phyloP scores from a whole-genome alignment of 2,329 filamentous ascomycete species.

The Drechslera avenae region DNA sequence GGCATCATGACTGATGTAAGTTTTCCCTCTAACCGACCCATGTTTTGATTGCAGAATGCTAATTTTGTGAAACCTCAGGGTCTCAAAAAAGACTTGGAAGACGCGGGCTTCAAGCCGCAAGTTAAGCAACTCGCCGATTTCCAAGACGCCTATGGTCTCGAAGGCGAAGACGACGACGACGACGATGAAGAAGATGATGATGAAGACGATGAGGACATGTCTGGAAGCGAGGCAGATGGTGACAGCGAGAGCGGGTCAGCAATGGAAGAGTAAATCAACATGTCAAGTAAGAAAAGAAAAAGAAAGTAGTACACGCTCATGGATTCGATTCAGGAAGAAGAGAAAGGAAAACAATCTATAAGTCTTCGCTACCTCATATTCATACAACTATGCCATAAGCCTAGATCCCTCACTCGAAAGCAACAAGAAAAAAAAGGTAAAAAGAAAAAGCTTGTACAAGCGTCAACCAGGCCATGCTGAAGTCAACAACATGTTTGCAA shows the following conservation, averaged over 20 bases:
- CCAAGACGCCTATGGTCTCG: conserved; percentile 86
- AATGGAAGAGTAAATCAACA: conserved; percentile 29
- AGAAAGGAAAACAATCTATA: not conserved
- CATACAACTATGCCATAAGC: too few relatives aligned
- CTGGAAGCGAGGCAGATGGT: conserved; percentile 50
- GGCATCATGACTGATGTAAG: conserved; percentile 82
- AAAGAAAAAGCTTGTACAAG: too few relatives aligned
- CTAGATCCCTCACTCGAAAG: too few relatives aligned
- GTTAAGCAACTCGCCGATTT: conserved; percentile 77
- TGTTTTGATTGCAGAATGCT: conserved; percentile 6
- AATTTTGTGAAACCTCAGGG: conserved; percentile 57
- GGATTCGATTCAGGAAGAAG: not conserved
- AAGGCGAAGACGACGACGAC: conserved; percentile 65
- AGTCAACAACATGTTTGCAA: too few relatives aligned
- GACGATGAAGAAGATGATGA: conserved; percentile 64
- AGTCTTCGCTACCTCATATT: too few relatives aligned
- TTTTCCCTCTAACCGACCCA: conserved; percentile 20
- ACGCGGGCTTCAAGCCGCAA: conserved; percentile 78
- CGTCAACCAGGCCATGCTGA: too few relatives aligned
- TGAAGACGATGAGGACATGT: conserved; percentile 52
- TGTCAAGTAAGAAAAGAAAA: conserved; percentile 2
- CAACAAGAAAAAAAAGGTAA: too few relatives aligned
- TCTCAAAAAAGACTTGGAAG: conserved; percentile 74
- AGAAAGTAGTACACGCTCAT: conserved; percentile 11
- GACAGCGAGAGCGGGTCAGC: conserved; percentile 34